These are phyloP conservation scores for Cryptococcus amylolentus DNA, from an alignment of 1,284 basidiomycete genomes.

Conservation along the genomic window DNA sequence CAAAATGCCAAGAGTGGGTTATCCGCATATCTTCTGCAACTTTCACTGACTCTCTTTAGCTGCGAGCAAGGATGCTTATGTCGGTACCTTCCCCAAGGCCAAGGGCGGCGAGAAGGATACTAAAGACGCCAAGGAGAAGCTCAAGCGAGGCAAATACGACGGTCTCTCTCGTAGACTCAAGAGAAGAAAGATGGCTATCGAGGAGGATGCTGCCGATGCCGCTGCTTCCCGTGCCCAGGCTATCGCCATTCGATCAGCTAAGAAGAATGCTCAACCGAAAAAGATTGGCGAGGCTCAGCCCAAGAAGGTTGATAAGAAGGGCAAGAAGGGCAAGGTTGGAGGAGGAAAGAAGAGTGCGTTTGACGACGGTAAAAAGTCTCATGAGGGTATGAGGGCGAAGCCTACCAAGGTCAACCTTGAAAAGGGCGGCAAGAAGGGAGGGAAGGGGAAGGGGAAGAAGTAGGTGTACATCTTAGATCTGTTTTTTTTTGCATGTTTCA, in stretches of 20 bases:
- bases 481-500: too few species aligned
- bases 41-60: slow-evolving; percentile 50
- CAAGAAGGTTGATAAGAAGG: slow-evolving; percentile 3
- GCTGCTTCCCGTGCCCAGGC: slow-evolving; percentile 54
- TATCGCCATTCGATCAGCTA: slow-evolving; percentile 77
- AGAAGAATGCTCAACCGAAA: slow-evolving; percentile 65
- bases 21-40: not conserved
- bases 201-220: slow-evolving; percentile 67
- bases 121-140: slow-evolving; percentile 37
- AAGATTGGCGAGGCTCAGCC: slow-evolving; percentile 51
- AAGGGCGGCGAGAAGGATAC: slow-evolving; percentile 28
- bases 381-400: slow-evolving; percentile 44
- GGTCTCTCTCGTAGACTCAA: slow-evolving; percentile 80
- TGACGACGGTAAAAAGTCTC: slow-evolving; percentile 1
- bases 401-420: slow-evolving; percentile 38
- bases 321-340: slow-evolving; percentile 1
- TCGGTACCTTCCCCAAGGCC: slow-evolving; percentile 53
- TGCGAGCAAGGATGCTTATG: slow-evolving; percentile 68
- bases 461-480: not conserved
- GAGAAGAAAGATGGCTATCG: slow-evolving; percentile 76
- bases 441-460: slow-evolving; percentile 21
- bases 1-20: slow-evolving; percentile 67
- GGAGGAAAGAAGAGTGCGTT: not conserved
- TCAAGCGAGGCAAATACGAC: slow-evolving; percentile 76
- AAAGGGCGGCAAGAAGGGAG: slow-evolving; percentile 37